Base-by-base conservation (phyloP, 495 filamentous ascomycete genomes). In the Podospora sp. region DNA sequence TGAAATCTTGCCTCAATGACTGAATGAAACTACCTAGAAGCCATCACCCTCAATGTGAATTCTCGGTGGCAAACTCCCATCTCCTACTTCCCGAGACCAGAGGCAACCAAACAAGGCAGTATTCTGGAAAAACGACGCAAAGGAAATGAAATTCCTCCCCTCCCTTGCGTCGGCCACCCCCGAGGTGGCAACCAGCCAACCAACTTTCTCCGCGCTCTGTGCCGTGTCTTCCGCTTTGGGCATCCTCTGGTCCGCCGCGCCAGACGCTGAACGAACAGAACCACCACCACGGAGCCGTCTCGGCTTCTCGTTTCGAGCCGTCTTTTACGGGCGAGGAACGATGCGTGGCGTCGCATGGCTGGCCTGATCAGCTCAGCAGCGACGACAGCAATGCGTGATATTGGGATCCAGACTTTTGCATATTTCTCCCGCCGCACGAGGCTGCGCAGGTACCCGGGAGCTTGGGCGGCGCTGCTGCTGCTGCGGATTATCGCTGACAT, bases 51-150 rank as follows among this genome's bases (percentile, higher is more conserved):
- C 40, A 46, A 46, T 18, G 11, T 11, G 40, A 46, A 46, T 55
- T 6, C 21, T 2, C 16, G 24, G 7, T 22, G 52, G 52, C 52
- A 55, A 26, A 55, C 2, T 55, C 8, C 2, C 52, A 55, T 22
- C 29, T 33, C 29, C 29, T 8, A 33, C 29, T 4, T 4, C 29
- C 29, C 29, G 29, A 33, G 29, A 9, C n/a, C 9, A 22, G 24
- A 22, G 20, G 21, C 52, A 26, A 55, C 52, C 52, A 55, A 55
- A 55, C 52, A 55, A 24, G 52, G 52, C 52, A 55, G 52, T 55
- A n/a, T 55, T 55, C 52, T 55, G 52, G 52, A 55, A 55, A 26
- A 22, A 26, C 52, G 24, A 46, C 40, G 14, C 2, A 46, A 46
- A 46, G 9, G 16, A 46, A 46, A 46, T 46, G 40, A 46, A 46